Conservation (phyloP, 306 rosid species). For the Sicyos baderoa region DNA sequence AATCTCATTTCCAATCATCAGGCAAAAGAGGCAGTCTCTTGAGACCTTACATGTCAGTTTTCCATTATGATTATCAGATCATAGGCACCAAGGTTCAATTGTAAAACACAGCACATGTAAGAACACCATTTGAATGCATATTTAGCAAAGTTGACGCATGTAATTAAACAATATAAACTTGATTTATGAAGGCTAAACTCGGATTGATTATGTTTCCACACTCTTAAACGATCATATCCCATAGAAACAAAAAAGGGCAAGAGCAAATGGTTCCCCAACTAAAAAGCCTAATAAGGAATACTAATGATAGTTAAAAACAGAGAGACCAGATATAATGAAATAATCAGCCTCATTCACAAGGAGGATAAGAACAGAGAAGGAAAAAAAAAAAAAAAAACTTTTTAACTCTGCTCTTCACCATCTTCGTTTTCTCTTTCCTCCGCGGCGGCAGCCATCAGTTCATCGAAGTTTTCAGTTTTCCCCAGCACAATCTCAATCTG, state of each 20-base stretch:
- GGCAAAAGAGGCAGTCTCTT: too few species aligned
- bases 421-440: constrained; percentile 46
- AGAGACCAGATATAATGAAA: constrained; percentile 19
- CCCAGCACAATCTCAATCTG: constrained; percentile 53
- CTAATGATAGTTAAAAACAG: constrained; percentile 11
- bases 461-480: constrained; percentile 51
- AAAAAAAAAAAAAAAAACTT: background rate
- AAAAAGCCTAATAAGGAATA: constrained; percentile 13
- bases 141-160: background rate
- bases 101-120: background rate
- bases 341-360: constrained; percentile 13
- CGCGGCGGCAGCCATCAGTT: constrained; percentile 52
- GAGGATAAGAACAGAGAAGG: background rate
- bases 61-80: background rate
- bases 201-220: constrained; percentile 17
- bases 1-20: too few species aligned
- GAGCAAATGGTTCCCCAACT: constrained; percentile 11
- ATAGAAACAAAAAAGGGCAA: background rate
- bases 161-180: constrained; percentile 9
- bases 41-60: background rate
- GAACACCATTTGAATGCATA: background rate
- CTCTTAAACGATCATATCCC: constrained; percentile 18
- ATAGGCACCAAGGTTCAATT: background rate
- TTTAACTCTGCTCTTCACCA: constrained; percentile 40
- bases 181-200: constrained; percentile 14